Conservation (phyloP, 2,329 filamentous ascomycete species). For the Furcasterigmium furcatum region DNA sequence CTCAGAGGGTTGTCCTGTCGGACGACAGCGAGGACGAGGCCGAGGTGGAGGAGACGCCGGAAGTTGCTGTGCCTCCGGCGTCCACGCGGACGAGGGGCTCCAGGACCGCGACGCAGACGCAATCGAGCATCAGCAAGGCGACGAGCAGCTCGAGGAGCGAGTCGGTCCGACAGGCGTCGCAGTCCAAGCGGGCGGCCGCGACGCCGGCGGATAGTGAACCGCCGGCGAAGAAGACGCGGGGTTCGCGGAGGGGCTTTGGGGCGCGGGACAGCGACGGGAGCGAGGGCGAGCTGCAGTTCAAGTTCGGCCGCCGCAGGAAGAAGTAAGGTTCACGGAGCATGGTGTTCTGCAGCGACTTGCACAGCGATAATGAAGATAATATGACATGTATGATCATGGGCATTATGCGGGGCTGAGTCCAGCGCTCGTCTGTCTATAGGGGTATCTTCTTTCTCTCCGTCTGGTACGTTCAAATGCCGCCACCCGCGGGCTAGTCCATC, state of each 20-base stretch:
- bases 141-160: conserved; percentile 16
- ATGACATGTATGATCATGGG: too few species aligned
- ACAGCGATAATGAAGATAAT: too few species aligned
- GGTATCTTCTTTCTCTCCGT: neutral
- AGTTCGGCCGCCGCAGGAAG: conserved; percentile 48
- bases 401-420: neutral
- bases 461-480: too few species aligned
- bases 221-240: conserved; percentile 26
- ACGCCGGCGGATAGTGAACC: conserved; percentile 22
- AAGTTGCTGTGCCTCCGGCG: conserved; percentile 12
- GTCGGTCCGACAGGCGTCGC: conserved; percentile 15
- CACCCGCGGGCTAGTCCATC: conserved; percentile 47
- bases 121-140: neutral
- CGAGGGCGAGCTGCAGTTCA: conserved; percentile 55
- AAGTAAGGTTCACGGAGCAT: too few species aligned
- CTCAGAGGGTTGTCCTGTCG: conserved; percentile 22
- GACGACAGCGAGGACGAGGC: conserved; percentile 33
- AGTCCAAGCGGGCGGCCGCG: conserved; percentile 31
- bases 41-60: neutral
- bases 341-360: too few species aligned
- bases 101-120: conserved; percentile 18
- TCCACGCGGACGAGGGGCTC: conserved; percentile 6
- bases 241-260: conserved; percentile 28
- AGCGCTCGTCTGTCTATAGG: neutral
- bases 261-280: conserved; percentile 38